Conservation (phyloP, 1,139 yeast genomes). For the Yamadazyma conglobata region DNA sequence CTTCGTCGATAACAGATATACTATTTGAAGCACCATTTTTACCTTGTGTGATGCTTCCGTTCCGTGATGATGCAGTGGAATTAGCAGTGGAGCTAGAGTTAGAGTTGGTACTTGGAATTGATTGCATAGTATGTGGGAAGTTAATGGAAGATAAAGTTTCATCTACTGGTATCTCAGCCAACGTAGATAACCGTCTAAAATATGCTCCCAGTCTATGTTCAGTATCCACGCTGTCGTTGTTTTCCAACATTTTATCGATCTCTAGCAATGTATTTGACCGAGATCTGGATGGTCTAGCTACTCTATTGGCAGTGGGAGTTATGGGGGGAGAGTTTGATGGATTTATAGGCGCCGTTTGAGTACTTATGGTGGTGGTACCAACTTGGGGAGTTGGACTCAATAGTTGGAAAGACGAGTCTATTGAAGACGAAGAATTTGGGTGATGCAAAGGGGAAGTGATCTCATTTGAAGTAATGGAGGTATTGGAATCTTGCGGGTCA, state of each 20-base stretch:
- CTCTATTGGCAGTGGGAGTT: constrained; percentile 14
- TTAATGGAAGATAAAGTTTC: constrained; percentile 16
- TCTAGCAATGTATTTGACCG: constrained; percentile 41
- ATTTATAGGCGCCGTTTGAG: constrained; percentile 3
- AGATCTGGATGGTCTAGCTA: constrained; percentile 19
- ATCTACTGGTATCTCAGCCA: constrained; percentile 55
- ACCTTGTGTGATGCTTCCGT: constrained; percentile 12
- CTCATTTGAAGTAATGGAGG: constrained; percentile 9
- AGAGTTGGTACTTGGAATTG: constrained; percentile 3
- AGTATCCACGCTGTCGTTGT: constrained; percentile 37
- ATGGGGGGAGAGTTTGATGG: constrained; percentile 15
- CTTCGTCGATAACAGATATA: constrained; percentile 9
- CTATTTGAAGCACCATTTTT: constrained; percentile 4
- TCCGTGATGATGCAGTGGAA: constrained; percentile 13
- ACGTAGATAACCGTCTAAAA: constrained; percentile 65
- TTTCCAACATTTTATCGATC: constrained; percentile 38
- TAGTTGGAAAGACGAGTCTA: constrained; percentile 22
- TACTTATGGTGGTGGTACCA: constrained; percentile 15
- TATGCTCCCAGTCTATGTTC: constrained; percentile 62
- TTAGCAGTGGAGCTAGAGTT: constrained; percentile 6
- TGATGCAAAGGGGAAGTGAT: constrained; percentile 14
- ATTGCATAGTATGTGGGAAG: not conserved
- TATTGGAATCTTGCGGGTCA: constrained; percentile 9
- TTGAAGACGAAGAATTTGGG: constrained; percentile 25
- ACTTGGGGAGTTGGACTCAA: constrained; percentile 16